A percentile compares a stretch with the other conserved stretches of the same genome.
Evolutionary conservation across 352 stramenopile genomes (phyloP).

Genomic region (Saprolegnia parasitica): DNA sequence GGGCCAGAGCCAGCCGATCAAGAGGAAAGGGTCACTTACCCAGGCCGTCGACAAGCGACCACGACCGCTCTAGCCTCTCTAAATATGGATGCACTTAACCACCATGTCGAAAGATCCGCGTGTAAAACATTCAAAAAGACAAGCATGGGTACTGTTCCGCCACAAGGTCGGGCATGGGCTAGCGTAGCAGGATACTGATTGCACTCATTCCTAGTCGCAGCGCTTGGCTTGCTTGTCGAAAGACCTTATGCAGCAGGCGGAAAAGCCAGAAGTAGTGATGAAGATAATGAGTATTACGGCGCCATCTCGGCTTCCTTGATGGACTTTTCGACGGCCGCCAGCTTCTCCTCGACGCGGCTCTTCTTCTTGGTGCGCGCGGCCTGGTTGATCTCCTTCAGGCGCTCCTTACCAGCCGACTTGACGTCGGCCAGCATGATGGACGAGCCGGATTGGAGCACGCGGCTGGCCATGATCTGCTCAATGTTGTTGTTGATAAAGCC

Average conservation of each 20-base stretch:
- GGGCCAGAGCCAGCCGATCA: slow-evolving; percentile 1
- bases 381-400: slow-evolving; percentile 83
- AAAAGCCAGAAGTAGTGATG: no score
- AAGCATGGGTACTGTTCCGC: no score
- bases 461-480: slow-evolving; percentile 81
- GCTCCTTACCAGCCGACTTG: slow-evolving; percentile 68
- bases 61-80: no score
- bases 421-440: slow-evolving; percentile 58
- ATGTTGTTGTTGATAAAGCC: slow-evolving; percentile 85
- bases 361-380: slow-evolving; percentile 78
- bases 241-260: no score
- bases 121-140: no score
- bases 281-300: neutral
- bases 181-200: no score
- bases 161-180: no score
- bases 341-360: slow-evolving; percentile 77
- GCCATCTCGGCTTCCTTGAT: slow-evolving; percentile 50
- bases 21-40: slow-evolving; percentile 3
- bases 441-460: slow-evolving; percentile 67
- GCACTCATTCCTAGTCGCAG: no score
- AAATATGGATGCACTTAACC: no score
- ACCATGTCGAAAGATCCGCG: no score
- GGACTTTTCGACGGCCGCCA: slow-evolving; percentile 62
- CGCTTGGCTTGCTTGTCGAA: no score
- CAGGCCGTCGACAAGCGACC: neutral